Conservation (phyloP, 352 stramenopile genomes). For the Phytopythium vexans region DNA sequence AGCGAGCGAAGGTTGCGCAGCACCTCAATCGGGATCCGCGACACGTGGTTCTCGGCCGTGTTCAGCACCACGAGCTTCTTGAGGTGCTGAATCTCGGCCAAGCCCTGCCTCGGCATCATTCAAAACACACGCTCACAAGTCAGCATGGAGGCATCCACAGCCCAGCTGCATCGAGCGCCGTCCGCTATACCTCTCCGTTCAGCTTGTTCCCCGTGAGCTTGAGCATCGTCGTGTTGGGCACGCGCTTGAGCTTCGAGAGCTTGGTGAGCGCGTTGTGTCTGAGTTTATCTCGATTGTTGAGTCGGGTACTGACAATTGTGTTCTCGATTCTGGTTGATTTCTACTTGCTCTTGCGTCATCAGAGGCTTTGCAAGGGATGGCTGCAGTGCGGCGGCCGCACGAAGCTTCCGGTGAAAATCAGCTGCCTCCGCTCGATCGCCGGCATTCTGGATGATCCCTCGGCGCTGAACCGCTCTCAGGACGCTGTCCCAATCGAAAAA, state of each 20-base stretch:
- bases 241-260: constrained; percentile 60
- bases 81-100: constrained; percentile 65
- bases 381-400: too few species aligned
- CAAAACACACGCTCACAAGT: constrained; percentile 1
- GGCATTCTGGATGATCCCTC: too few species aligned
- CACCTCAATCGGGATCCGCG: constrained; percentile 66
- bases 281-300: too few species aligned
- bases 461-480: too few species aligned
- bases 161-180: background rate
- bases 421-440: too few species aligned
- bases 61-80: constrained; percentile 85
- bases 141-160: background rate
- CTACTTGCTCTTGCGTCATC: too few species aligned
- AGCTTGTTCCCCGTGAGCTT: constrained; percentile 80
- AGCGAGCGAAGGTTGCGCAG: constrained; percentile 63
- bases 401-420: too few species aligned
- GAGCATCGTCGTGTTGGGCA: constrained; percentile 68
- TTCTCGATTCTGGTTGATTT: too few species aligned
- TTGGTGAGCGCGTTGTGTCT: constrained; percentile 87
- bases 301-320: too few species aligned
- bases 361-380: too few species aligned
- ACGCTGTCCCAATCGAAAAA: too few species aligned
- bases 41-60: constrained; percentile 66
- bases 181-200: constrained; percentile 42
- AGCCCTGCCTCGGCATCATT: constrained; percentile 17